Percentiles rank a stretch among this genome's conserved stretches.
phyloP scores from a whole-genome alignment of 129 eudicot genomes.

The Rutidosis leptorrhynchoides region DNA sequence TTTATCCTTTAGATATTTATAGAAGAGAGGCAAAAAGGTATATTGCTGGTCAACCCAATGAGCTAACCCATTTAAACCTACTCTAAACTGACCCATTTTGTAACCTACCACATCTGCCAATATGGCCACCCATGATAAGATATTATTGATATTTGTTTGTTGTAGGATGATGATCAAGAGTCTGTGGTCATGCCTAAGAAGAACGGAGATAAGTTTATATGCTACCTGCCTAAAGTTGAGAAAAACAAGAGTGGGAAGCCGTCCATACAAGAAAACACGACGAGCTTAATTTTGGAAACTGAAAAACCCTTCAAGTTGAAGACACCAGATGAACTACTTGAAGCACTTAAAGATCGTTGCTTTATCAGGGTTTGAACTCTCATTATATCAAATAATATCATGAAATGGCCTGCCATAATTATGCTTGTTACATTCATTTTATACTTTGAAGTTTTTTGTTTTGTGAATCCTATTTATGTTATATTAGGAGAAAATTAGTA shows the following conservation, averaged over 20 bases:
- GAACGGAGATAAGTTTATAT: slow-evolving; percentile 68
- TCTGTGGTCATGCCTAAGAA: slow-evolving; percentile 73
- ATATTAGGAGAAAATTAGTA: slow-evolving; percentile 5
- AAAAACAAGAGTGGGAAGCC: slow-evolving; percentile 67
- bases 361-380: slow-evolving; percentile 61
- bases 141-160: slow-evolving; percentile 12
- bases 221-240: too few relatives aligned
- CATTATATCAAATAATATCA: not conserved
- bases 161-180: slow-evolving; percentile 92
- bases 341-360: slow-evolving; percentile 73
- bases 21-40: not conserved
- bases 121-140: too few relatives aligned
- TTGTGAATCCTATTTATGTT: not conserved
- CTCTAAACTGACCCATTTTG: not conserved
- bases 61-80: not conserved
- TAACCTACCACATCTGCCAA: too few relatives aligned
- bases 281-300: slow-evolving; percentile 76
- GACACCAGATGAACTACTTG: slow-evolving; percentile 97
- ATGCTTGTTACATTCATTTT: not conserved
- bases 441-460: not conserved
- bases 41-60: not conserved
- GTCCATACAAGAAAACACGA: slow-evolving; percentile 60
- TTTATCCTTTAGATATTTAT: not conserved
- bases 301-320: slow-evolving; percentile 74
- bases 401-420: not conserved